A percentile compares a stretch with the other conserved stretches of the same genome.
Conservation (phyloP, 2,329 filamentous ascomycete species). For the Pyrenophora tritici-repentis region DNA sequence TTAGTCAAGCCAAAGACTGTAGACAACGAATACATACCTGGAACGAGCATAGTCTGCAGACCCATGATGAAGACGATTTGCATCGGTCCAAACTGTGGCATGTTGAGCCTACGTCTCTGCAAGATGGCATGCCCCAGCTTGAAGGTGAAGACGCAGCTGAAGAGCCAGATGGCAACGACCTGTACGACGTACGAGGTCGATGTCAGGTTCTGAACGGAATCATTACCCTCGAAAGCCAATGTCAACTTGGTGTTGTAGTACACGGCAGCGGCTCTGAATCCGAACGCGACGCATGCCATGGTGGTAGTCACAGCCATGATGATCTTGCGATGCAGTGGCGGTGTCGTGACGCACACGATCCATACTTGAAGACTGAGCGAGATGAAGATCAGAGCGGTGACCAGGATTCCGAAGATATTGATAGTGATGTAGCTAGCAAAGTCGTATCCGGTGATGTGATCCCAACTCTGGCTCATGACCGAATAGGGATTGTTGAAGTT, state of each 20-base stretch:
- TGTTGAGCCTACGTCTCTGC: conserved; percentile 60
- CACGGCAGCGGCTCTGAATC: conserved; percentile 59
- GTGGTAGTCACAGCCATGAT: conserved; percentile 56
- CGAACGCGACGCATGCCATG: conserved; percentile 58
- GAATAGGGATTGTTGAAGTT: conserved; percentile 66
- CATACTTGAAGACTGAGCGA: conserved; percentile 68
- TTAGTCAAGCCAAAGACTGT: conserved; percentile 18
- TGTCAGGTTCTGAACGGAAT: conserved; percentile 22
- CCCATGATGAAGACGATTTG: conserved; percentile 71
- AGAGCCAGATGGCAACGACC: conserved; percentile 64
- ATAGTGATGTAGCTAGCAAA: conserved; percentile 56
- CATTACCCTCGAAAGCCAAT: conserved; percentile 45
- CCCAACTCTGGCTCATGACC: conserved; percentile 61
- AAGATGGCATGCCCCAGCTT: conserved; percentile 65
- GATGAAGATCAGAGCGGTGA: conserved; percentile 60
- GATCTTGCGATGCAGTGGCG: conserved; percentile 48
- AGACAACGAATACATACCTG: conserved; percentile 51
- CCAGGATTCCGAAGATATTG: conserved; percentile 57
- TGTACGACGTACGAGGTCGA: conserved; percentile 56
- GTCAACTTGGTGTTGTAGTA: conserved; percentile 53
- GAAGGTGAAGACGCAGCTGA: conserved; percentile 64
- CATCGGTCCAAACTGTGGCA: conserved; percentile 67
- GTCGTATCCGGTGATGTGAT: conserved; percentile 52
- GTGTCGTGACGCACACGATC: conserved; percentile 62
- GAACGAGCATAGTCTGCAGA: conserved; percentile 68